Conservation (phyloP, 352 stramenopile genomes). For the Phytophthora macrochlamydospora region DNA sequence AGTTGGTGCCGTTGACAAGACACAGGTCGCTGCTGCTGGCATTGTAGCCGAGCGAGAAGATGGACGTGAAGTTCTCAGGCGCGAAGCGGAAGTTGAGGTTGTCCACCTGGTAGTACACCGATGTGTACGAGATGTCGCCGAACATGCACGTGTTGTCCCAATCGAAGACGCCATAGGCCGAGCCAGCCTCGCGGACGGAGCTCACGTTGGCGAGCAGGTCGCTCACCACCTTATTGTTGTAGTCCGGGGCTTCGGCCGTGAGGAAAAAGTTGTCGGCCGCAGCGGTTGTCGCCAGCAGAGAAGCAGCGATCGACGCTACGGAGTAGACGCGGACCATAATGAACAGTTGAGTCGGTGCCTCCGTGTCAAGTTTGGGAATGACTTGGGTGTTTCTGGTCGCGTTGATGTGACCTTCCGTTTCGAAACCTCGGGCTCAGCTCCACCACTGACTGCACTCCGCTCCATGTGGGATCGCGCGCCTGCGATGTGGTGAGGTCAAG, state of each 20-base stretch:
- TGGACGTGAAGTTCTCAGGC: conserved; percentile 42
- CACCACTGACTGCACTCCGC: neutral
- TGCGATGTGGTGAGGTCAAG: neutral
- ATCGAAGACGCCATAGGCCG: conserved; percentile 62
- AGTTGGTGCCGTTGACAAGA: conserved; percentile 46
- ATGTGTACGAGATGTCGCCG: conserved; percentile 73
- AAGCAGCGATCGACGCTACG: conserved; percentile 18
- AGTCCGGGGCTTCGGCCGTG: conserved; percentile 52
- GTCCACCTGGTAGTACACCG: conserved; percentile 61
- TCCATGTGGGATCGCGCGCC: neutral
- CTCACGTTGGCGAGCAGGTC: conserved; percentile 44
- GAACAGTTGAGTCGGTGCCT: neutral
- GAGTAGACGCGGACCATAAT: conserved; percentile 30
- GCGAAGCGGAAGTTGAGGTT: conserved; percentile 58
- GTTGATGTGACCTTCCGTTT: neutral
- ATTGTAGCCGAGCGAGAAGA: conserved; percentile 63
- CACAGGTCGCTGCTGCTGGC: conserved; percentile 51
- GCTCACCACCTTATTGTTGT: conserved; percentile 61
- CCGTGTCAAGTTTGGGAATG: conserved; percentile 25
- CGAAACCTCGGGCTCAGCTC: neutral
- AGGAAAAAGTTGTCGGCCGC: conserved; percentile 35
- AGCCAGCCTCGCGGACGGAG: conserved; percentile 33
- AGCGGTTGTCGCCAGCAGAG: conserved; percentile 19
- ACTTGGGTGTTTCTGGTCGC: neutral
- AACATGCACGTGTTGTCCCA: conserved; percentile 78